These are phyloP conservation scores for Starmerella floris DNA, from an alignment of 805 yeast species.

Conservation along the genomic window DNA sequence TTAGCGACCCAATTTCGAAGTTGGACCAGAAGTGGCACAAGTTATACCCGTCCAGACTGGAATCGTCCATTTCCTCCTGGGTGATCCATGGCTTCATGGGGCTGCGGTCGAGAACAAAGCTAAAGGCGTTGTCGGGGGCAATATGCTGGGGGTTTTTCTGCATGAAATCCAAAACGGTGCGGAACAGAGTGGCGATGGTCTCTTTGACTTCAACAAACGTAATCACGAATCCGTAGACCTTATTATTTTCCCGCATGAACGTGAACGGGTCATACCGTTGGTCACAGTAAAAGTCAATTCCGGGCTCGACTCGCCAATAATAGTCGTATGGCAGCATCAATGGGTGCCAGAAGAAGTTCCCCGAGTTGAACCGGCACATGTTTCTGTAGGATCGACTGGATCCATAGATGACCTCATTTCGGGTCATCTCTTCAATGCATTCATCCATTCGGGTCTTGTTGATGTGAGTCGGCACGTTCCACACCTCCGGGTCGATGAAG, in stretches of 20 bases:
- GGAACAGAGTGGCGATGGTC: slow-evolving; percentile 81
- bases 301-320: slow-evolving; percentile 94
- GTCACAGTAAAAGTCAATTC: slow-evolving; percentile 78
- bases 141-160: slow-evolving; percentile 44
- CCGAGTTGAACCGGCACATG: slow-evolving; percentile 93
- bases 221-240: slow-evolving; percentile 79
- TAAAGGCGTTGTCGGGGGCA: slow-evolving; percentile 51
- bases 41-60: slow-evolving; percentile 46
- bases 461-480: slow-evolving; percentile 67
- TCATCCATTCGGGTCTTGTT: slow-evolving; percentile 43
- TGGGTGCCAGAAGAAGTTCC: slow-evolving; percentile 73
- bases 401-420: slow-evolving; percentile 48
- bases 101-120: slow-evolving; percentile 43
- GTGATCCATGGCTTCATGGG: slow-evolving; percentile 20
- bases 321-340: slow-evolving; percentile 61
- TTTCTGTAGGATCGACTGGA: slow-evolving; percentile 60
- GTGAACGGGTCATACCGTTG: slow-evolving; percentile 58
- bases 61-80: neutral
- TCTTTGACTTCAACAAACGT: slow-evolving; percentile 67
- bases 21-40: slow-evolving; percentile 82
- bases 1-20: slow-evolving; percentile 66
- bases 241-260: slow-evolving; percentile 58
- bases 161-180: slow-evolving; percentile 51
- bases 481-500: slow-evolving; percentile 62
- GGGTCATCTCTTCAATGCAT: slow-evolving; percentile 34